Evolutionary conservation across 2,329 filamentous ascomycete genomes (phyloP).

Genomic region (Zymoseptoria passerinii): DNA sequence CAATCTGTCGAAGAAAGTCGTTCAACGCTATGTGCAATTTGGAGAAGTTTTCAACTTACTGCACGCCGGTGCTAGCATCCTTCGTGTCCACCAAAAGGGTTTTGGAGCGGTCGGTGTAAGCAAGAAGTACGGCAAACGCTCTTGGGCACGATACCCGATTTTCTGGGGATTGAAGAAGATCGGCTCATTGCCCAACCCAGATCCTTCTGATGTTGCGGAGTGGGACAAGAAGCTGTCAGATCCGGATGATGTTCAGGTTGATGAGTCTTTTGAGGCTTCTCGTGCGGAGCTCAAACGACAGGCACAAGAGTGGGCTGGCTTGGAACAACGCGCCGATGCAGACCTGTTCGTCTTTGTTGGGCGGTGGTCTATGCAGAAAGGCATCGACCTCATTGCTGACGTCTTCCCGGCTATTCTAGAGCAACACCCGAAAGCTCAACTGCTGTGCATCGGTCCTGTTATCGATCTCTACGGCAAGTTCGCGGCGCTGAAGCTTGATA

Average conservation of each 20-base stretch:
- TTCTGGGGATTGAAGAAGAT: constrained; percentile 60
- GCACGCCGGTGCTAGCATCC: constrained; percentile 57
- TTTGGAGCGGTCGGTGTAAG: constrained; percentile 61
- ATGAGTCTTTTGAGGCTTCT: constrained; percentile 47
- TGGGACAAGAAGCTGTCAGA: constrained; percentile 49
- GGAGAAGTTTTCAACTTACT: constrained; percentile 62
- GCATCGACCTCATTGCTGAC: constrained; percentile 59
- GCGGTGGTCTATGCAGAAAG: constrained; percentile 62
- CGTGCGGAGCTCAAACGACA: constrained; percentile 49
- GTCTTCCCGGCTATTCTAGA: constrained; percentile 57
- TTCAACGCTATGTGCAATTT: constrained; percentile 56
- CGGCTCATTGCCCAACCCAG: constrained; percentile 56
- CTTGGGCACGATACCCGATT: constrained; percentile 58
- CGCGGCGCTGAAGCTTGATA: constrained; percentile 55
- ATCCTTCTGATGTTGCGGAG: constrained; percentile 55
- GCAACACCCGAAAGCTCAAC: constrained; percentile 50
- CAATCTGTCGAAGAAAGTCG: constrained; percentile 50
- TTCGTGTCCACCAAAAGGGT: constrained; percentile 58
- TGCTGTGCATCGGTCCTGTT: constrained; percentile 56
- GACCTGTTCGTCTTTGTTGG: constrained; percentile 62
- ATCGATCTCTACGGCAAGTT: constrained; percentile 63
- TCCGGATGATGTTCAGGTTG: constrained; percentile 44
- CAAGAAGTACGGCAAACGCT: constrained; percentile 60
- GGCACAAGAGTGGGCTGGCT: constrained; percentile 59
- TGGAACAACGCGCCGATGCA: constrained; percentile 53